A percentile compares a stretch with the other conserved stretches of the same genome.
Evolutionary conservation across 2,329 filamentous ascomycete species (phyloP).

Genomic region (Fragosphaeria purpurea): DNA sequence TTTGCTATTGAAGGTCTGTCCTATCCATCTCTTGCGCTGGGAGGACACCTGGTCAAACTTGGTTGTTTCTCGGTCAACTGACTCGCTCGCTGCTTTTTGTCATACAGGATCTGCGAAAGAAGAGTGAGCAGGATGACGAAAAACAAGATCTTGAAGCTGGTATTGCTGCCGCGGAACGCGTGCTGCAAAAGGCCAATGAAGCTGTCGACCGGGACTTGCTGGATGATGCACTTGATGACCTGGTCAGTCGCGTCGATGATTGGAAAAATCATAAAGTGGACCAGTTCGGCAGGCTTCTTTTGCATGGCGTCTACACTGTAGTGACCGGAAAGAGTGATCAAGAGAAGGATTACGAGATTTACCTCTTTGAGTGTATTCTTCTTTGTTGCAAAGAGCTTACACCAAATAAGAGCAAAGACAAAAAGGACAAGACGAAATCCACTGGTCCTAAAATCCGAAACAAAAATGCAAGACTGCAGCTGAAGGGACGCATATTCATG

Average conservation of each 20-base stretch:
- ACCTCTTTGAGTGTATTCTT: slow-evolving; percentile 89
- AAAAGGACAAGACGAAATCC: slow-evolving; percentile 54
- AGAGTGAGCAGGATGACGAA: slow-evolving; percentile 62
- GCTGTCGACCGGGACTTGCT: slow-evolving; percentile 83
- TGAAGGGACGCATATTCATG: slow-evolving; percentile 98
- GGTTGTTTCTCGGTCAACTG: not conserved
- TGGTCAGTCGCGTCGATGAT: slow-evolving; percentile 78
- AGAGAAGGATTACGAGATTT: slow-evolving; percentile 97
- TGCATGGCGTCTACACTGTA: slow-evolving; percentile 86
- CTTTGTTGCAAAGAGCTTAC: slow-evolving; percentile 95
- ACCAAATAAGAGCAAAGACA: slow-evolving; percentile 72
- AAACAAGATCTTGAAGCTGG: slow-evolving; percentile 65
- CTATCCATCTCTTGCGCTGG: slow-evolving; percentile 3
- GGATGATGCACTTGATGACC: slow-evolving; percentile 71
- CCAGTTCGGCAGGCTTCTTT: slow-evolving; percentile 78
- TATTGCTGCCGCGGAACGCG: slow-evolving; percentile 70
- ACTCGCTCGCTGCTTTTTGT: not conserved
- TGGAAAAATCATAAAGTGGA: slow-evolving; percentile 92
- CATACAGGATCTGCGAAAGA: slow-evolving; percentile 67
- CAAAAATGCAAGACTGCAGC: slow-evolving; percentile 72
- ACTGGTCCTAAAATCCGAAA: slow-evolving; percentile 46
- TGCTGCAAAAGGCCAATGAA: slow-evolving; percentile 77
- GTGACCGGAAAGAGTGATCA: slow-evolving; percentile 82
- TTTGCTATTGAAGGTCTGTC: slow-evolving; percentile 65
- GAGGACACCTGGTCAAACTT: no score